A percentile compares a stretch with the other conserved stretches of the same genome.
These are phyloP conservation scores for Chrysanthemum makinoi DNA, from an alignment of 129 eudicot species.

Conservation along the genomic window DNA sequence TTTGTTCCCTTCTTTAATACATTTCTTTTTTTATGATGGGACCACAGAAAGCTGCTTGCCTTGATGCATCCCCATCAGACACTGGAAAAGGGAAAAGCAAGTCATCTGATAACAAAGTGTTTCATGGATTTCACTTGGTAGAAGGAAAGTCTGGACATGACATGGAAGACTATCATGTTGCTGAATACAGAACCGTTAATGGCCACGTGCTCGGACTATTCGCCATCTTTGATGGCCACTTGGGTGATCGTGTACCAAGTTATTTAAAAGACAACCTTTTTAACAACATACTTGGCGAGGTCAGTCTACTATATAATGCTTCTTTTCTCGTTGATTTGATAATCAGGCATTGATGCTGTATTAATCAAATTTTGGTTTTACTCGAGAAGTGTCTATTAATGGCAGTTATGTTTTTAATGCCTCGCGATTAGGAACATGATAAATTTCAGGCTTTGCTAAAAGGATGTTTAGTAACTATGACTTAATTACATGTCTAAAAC, in stretches of 20 bases:
- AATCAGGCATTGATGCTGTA: conserved; percentile 1
- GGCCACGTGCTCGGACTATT: conserved; percentile 74
- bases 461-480: background rate
- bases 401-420: background rate
- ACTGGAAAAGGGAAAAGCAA: conserved; percentile 72
- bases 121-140: conserved; percentile 74
- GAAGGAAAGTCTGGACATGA: conserved; percentile 79
- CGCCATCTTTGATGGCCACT: conserved; percentile 81
- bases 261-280: conserved; percentile 70
- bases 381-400: background rate
- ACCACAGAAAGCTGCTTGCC: conserved; percentile 59
- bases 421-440: background rate
- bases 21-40: background rate
- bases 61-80: conserved; percentile 54
- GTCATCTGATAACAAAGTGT: conserved; percentile 46
- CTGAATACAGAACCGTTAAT: conserved; percentile 51
- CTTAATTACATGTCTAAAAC: background rate
- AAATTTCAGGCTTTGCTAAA: background rate
- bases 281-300: conserved; percentile 68
- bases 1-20: too few relatives aligned
- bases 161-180: conserved; percentile 88
- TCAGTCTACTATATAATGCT: conserved; percentile 18
- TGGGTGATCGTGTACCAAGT: conserved; percentile 76
- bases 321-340: conserved; percentile 7
- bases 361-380: background rate